Conservation (phyloP, 1,139 yeast genomes). For the Pichia sp. region DNA sequence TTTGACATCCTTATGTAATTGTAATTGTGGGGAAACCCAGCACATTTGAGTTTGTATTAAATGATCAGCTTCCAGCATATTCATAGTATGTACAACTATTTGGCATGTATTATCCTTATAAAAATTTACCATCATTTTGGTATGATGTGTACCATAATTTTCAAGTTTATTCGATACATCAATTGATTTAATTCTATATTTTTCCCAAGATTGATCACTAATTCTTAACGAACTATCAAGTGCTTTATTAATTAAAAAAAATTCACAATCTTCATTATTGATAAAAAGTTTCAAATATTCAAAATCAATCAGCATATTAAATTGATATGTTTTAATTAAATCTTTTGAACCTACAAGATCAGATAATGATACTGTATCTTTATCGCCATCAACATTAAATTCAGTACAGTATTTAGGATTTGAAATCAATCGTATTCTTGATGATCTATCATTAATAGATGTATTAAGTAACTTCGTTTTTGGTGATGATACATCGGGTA, state of each 20-base stretch:
- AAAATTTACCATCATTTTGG: slow-evolving; percentile 59
- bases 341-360: slow-evolving; percentile 33
- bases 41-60: slow-evolving; percentile 56
- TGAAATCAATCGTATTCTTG: slow-evolving; percentile 25
- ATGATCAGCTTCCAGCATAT: slow-evolving; percentile 49
- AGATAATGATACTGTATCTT: slow-evolving; percentile 27
- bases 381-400: slow-evolving; percentile 19
- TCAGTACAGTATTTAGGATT: slow-evolving; percentile 20
- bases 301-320: slow-evolving; percentile 44
- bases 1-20: background rate
- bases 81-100: slow-evolving; percentile 55
- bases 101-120: slow-evolving; percentile 39
- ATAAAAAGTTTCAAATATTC: slow-evolving; percentile 35
- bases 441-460: slow-evolving; percentile 10
- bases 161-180: slow-evolving; percentile 21
- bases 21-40: slow-evolving; percentile 53
- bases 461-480: background rate
- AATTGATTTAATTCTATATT: slow-evolving; percentile 21
- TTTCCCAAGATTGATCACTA: slow-evolving; percentile 16
- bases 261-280: slow-evolving; percentile 9
- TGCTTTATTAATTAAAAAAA: slow-evolving; percentile 15
- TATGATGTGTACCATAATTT: slow-evolving; percentile 49
- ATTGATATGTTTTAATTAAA: slow-evolving; percentile 40
- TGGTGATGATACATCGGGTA: background rate
- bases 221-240: slow-evolving; percentile 18